Conservation (phyloP, 2,329 filamentous ascomycete genomes). For the Didymella pomorum region DNA sequence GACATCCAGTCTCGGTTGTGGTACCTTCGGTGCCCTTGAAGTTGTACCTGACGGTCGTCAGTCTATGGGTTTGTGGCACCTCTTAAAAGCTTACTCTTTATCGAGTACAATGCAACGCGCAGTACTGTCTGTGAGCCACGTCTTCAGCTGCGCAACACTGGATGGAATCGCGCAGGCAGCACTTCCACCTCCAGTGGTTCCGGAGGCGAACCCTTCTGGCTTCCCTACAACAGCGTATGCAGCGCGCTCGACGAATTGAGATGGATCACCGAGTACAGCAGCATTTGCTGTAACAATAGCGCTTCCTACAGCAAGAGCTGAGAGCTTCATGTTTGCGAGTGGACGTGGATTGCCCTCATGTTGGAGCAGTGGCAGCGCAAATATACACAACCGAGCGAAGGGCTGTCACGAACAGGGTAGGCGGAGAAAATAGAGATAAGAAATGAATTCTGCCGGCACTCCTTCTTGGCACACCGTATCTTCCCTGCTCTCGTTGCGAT, state of each 20-base stretch:
- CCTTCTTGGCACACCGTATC: neutral
- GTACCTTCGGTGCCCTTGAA: slow-evolving; percentile 64
- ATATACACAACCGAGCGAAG: neutral
- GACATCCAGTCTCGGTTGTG: slow-evolving; percentile 62
- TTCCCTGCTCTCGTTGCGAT: neutral
- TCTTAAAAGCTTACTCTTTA: slow-evolving; percentile 44
- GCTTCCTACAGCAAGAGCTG: slow-evolving; percentile 28
- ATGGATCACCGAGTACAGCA: slow-evolving; percentile 23
- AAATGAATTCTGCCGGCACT: slow-evolving; percentile 3
- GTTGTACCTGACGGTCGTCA: slow-evolving; percentile 49
- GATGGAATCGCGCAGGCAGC: slow-evolving; percentile 63
- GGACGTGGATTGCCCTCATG: neutral
- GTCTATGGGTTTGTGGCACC: neutral
- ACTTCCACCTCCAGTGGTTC: slow-evolving; percentile 67
- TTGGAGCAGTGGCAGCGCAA: neutral
- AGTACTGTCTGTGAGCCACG: slow-evolving; percentile 62
- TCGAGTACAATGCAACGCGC: slow-evolving; percentile 66
- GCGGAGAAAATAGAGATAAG: slow-evolving; percentile 10
- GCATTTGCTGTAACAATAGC: slow-evolving; percentile 27
- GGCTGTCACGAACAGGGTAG: neutral
- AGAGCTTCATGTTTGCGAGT: slow-evolving; percentile 31
- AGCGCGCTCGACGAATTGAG: slow-evolving; percentile 19
- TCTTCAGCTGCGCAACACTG: slow-evolving; percentile 63
- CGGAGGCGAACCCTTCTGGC: slow-evolving; percentile 60
- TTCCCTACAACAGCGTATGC: slow-evolving; percentile 44